phyloP scores from a whole-genome alignment of 108 stramenopile genomes.

The Ochromonas danica region DNA sequence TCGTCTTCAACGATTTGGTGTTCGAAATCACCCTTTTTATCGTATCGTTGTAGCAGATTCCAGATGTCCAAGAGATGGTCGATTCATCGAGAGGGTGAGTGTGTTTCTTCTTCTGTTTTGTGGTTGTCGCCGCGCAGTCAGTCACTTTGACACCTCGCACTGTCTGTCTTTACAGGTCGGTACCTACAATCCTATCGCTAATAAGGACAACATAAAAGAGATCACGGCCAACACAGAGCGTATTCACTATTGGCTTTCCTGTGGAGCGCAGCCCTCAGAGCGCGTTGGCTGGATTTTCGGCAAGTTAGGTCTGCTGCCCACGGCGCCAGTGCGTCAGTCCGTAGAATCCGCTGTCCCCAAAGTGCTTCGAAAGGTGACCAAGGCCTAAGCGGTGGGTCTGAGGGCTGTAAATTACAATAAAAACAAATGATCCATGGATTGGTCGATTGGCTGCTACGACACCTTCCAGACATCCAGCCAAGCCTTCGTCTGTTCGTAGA shows the following conservation, averaged over 20 bases:
- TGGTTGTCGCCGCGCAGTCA: too few species aligned
- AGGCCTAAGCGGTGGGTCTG: too few species aligned
- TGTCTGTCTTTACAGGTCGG: conserved; percentile 72
- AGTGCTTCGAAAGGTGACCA: too few species aligned
- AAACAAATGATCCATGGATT: too few species aligned
- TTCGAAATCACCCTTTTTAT: conserved; percentile 86
- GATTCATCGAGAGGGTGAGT: conserved; percentile 60
- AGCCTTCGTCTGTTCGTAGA: conserved; percentile 69
- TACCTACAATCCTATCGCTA: conserved; percentile 94
- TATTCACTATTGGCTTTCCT: conserved; percentile 85
- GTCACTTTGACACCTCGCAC: too few species aligned
- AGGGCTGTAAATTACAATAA: too few species aligned
- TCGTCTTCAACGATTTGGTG: conserved; percentile 90
- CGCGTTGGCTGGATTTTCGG: conserved; percentile 92
- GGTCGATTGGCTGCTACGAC: too few species aligned
- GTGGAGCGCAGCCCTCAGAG: conserved; percentile 90
- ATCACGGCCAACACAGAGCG: conserved; percentile 88
- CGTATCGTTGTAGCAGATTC: conserved; percentile 94
- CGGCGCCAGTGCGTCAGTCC: conserved; percentile 25
- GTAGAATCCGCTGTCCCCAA: too few species aligned
- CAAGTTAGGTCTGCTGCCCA: conserved; percentile 52
- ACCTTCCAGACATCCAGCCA: conserved; percentile 5
- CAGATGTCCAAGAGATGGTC: conserved; percentile 84
- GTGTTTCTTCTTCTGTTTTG: too few species aligned
- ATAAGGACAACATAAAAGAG: conserved; percentile 84